Percentiles rank a stretch among this genome's conserved stretches.
Conservation (phyloP, 768 basidiomycete species). For the Strobilomyces dryophilus region DNA sequence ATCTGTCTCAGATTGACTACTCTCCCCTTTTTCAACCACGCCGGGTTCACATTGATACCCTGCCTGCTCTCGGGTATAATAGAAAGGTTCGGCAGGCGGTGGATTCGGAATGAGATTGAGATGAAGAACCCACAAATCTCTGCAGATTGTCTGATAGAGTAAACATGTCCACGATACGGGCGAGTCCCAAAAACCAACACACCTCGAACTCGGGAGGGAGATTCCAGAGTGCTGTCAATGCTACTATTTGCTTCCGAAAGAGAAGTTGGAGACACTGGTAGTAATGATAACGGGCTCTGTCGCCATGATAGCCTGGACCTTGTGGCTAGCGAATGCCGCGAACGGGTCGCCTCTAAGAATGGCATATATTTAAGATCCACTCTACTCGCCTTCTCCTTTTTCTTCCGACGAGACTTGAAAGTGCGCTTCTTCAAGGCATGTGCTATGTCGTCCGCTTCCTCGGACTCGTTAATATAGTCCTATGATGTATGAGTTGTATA, state of each 20-base stretch:
- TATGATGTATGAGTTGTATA: conserved; percentile 25
- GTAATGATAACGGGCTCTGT: conserved; percentile 71
- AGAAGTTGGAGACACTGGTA: conserved; percentile 83
- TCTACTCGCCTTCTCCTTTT: conserved; percentile 45
- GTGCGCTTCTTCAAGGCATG: conserved; percentile 64
- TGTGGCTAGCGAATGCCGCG: neutral
- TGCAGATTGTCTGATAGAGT: conserved; percentile 55
- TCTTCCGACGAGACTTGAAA: conserved; percentile 54
- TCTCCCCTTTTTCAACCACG: neutral
- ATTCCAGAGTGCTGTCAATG: conserved; percentile 59
- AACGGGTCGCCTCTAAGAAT: neutral
- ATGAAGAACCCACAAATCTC: conserved; percentile 78
- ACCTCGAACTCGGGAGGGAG: conserved; percentile 82
- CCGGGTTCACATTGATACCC: conserved; percentile 11
- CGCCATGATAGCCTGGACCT: conserved; percentile 75
- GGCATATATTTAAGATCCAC: conserved; percentile 58
- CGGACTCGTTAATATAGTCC: conserved; percentile 82
- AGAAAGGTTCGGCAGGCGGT: conserved; percentile 57
- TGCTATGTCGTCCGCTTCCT: conserved; percentile 59
- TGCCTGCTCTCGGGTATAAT: conserved; percentile 40
- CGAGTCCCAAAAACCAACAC: conserved; percentile 10
- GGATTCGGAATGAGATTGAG: conserved; percentile 58
- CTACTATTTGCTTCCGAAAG: conserved; percentile 68
- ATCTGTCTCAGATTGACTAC: conserved; percentile 16
- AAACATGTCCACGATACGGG: conserved; percentile 1